phyloP scores from a whole-genome alignment of 2,329 filamentous ascomycete species.

The Alternaria arborescens region DNA sequence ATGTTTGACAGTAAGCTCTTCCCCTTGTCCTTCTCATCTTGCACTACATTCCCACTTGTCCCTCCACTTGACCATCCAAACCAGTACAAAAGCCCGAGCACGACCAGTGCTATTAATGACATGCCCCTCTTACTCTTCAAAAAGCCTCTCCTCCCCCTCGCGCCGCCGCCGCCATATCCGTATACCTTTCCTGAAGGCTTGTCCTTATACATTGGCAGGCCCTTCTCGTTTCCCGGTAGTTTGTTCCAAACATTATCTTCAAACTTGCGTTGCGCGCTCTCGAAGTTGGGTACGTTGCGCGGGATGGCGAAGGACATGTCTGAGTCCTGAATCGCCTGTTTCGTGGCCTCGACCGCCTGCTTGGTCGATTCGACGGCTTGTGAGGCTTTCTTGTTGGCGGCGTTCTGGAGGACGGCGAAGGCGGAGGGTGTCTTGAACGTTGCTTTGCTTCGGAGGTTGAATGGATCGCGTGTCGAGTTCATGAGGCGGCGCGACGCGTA shows the following conservation, averaged over 20 bases:
- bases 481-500: conserved; percentile 36
- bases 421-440: conserved; percentile 39
- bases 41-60: conserved; percentile 42
- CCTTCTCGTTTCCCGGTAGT: conserved; percentile 68
- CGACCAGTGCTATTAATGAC: conserved; percentile 60
- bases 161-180: conserved; percentile 61
- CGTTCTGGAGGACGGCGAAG: conserved; percentile 42
- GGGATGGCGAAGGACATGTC: conserved; percentile 56
- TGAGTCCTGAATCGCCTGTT: conserved; percentile 41
- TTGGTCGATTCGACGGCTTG: conserved; percentile 39
- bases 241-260: conserved; percentile 55
- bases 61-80: conserved; percentile 61
- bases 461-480: conserved; percentile 57
- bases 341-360: conserved; percentile 46
- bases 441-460: conserved; percentile 53
- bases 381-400: conserved; percentile 37
- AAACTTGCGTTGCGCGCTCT: conserved; percentile 51
- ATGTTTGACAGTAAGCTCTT: conserved; percentile 42
- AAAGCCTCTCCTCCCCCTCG: conserved; percentile 62
- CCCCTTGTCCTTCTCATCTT: conserved; percentile 45
- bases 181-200: conserved; percentile 79
- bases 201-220: conserved; percentile 97
- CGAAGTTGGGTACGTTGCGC: conserved; percentile 54
- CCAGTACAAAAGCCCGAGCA: conserved; percentile 73
- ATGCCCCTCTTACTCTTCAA: conserved; percentile 69